Evolutionary conservation across 768 basidiomycete species (phyloP), one percentile per base, ranked within the genome.

Genomic region (Mycena galopus): DNA sequence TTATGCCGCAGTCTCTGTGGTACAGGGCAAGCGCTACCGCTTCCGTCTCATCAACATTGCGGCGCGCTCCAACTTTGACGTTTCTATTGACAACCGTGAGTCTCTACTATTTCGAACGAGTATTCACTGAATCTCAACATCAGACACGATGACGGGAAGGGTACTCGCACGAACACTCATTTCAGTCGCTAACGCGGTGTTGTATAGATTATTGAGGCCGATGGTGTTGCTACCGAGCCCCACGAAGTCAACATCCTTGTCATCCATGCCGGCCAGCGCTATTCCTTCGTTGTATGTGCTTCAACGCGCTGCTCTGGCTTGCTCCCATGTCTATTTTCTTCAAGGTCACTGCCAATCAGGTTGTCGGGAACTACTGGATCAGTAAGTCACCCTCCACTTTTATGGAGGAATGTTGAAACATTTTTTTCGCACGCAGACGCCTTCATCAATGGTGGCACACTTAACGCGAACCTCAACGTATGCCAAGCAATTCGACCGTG

Each of bases 301-400:
- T 50, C 42, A 29, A 55, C 44, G 62, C n/a, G 42, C 47, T n/a
- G 66, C 16, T 61, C 33, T 27, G 9, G 47, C 60, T 19, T 56
- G 44, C 33, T 65, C 65, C 60, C 37, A 55, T 55, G 42, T 19
- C 47, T 79, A 30, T 17, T 70, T 39, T 37, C 25, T 23, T 59
- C n/a, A 19, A 79, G 78, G 67, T 80, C 63, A 79, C 72, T 21
- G 87, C 88, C 23, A 82, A 86, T 73, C 84, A 88, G 69, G 77
- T 83, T 0, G 79, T 88, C 0, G 83, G 72, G 11, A 88, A 88
- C 77, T 88, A 88, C 76, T 88, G 86, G 81, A 78, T 87, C 73
- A 83, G 81, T 61, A 81, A 80, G 35, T 82, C 77, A 9, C 84
- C 23, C 23, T 57, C 29, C 12, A 57, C 30, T 44, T 37, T 39